Evolutionary conservation across 176 grass and related monocot species (phyloP), one percentile per base, ranked within the genome.

Genomic region (Thalia dealbata): DNA sequence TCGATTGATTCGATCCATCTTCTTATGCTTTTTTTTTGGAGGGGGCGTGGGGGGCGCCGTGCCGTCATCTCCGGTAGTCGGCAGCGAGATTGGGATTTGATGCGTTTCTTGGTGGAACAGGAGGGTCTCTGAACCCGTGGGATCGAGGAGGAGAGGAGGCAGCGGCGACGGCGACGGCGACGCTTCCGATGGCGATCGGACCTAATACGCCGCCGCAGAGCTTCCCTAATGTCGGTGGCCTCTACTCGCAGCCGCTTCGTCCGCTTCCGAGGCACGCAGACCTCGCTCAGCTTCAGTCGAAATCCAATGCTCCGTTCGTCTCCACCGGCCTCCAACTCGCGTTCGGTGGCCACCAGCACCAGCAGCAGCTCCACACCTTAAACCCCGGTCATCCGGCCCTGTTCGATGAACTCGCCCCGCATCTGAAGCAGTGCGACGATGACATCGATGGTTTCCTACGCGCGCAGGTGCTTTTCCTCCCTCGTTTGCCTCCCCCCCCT

Each of bases 281-380:
- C 35, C 19, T 68, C 35, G 26, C 30, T 21, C 38, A 43, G 65
- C 38, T 35, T 43, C 65, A 21, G 23, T 41, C 65, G 18, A 68
- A 68, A 41, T 44, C 65, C 64, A 3, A 29, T 7, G 2, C 7
- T 23, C 64, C 64, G 13, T 2, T 67, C 7, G 35, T 42, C 32
- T 12, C 65, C 65, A 44, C 65, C 12, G 65, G 65, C 65, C 65
- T 68, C 19, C 65, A 44, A 44, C 65, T 68, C 35, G 30, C 35
- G 12, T 68, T 44, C 10, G 61, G 25, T 38, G 32, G 32, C 32
- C n/a, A n/a, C 24, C 3, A 32, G 30, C 32, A 41, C 15, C 29
- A 41, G 28, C 30, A 67, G 64, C 38, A 44, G 65, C 14, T 32
- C 0, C 62, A 21, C 19, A 24, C 32, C 5, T 3, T n/a, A 7